Conservation (phyloP, 768 basidiomycete genomes). For the Naganishia vaughanmartiniae region DNA sequence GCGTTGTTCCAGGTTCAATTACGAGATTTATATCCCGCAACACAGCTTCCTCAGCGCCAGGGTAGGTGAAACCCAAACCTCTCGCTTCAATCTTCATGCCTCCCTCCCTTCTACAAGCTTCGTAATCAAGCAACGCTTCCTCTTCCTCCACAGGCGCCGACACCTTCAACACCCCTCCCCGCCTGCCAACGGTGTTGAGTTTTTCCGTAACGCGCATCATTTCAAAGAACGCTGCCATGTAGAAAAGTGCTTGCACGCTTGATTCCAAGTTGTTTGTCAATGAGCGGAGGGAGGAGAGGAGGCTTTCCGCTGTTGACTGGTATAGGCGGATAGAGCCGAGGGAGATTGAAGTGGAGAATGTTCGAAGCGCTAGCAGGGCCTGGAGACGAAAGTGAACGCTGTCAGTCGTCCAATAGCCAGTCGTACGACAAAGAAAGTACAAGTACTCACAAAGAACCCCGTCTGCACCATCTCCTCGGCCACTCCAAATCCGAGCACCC, state of each 20-base stretch:
- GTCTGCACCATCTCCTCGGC: conserved; percentile 32
- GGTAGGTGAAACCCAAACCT: conserved; percentile 73
- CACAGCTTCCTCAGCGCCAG: conserved; percentile 66
- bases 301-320: conserved; percentile 70
- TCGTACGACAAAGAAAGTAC: too few species aligned
- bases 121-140: conserved; percentile 46
- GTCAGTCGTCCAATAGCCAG: background rate
- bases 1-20: conserved; percentile 70
- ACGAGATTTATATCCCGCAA: conserved; percentile 68
- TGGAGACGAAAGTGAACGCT: conserved; percentile 48
- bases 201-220: conserved; percentile 60
- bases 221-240: conserved; percentile 81
- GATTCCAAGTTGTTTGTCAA: conserved; percentile 65
- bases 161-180: conserved; percentile 56
- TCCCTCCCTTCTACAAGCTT: conserved; percentile 35
- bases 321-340: conserved; percentile 80
- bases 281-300: conserved; percentile 65
- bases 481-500: conserved; percentile 27
- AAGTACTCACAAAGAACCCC: conserved; percentile 36
- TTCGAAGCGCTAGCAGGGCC: conserved; percentile 71
- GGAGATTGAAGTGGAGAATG: conserved; percentile 69
- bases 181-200: conserved; percentile 21
- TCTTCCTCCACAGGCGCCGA: conserved; percentile 54
- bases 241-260: conserved; percentile 81
- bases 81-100: conserved; percentile 72